Base-by-base conservation (phyloP, 2,329 filamentous ascomycete species). In the Aotearoamyces nothofagi region DNA sequence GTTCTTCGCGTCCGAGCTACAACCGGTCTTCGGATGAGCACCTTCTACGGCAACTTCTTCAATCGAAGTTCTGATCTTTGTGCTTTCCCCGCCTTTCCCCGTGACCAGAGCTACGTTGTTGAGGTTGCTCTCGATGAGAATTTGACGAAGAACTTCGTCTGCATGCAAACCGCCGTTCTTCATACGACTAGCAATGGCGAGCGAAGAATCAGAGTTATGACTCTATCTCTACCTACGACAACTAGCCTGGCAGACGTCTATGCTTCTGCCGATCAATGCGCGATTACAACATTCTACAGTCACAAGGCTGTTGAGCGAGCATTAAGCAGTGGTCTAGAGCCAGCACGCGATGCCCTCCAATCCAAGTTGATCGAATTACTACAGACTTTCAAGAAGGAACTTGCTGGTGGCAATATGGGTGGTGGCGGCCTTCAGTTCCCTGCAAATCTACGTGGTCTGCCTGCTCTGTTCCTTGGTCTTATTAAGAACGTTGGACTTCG, bases 11-110 rank as follows among this genome's bases (percentile, higher is more conserved):
- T 98, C 22, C 78, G 90, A 40, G 90, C 90, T 11, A 94, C 86
- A 2, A 96, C 86, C 14, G 90, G 90, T 29, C 60, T 98, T 34
- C 75, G 90, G 30, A 96, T 96, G 80, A 93, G 77, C 58, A 86
- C 87, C 2, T 98, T 98, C 58, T 98, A 96, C 54, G 90, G 90
- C 42, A 98, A 98, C 60, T 98, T 98, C 58, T 98, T 98, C 66
- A 98, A 96, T 61, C 72, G 90, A 43, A 93, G 83, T 51, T 94
- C 86, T 10, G 90, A 98, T 57, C 71, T 98, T 17, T 96, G 90
- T 52, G 90, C 90, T 9, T 98, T 98, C 66, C 90, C 90, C 2
- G 86, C 90, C 0, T 96, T 98, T 63, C 90, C 90, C 17, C 78
- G 90, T 49, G 90, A 98, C 47, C 90, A 98, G 54, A 84, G 81